A percentile compares a stretch with the other conserved stretches of the same genome.
These are phyloP conservation scores for Solanum rostratum DNA, from an alignment of 257 asterid genomes.

Conservation along the genomic window DNA sequence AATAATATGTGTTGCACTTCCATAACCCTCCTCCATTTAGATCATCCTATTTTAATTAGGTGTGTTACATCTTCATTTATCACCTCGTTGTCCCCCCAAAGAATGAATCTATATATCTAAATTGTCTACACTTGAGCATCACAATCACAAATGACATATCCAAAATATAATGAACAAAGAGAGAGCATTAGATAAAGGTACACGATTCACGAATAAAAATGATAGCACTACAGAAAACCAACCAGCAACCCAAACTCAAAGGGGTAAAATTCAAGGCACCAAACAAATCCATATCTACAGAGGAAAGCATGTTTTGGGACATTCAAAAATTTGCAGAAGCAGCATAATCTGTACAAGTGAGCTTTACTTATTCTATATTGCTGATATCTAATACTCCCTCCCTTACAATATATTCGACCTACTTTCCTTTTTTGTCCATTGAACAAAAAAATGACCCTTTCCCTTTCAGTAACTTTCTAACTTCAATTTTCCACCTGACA, in stretches of 20 bases:
- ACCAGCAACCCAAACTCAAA: not conserved
- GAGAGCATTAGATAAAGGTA: not conserved
- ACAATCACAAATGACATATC: not conserved
- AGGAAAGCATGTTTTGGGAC: not conserved
- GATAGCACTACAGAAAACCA: not conserved
- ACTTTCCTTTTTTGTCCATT: not conserved
- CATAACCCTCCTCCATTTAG: not conserved
- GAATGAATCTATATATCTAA: not conserved
- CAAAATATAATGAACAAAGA: not conserved
- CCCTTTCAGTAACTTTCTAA: not conserved
- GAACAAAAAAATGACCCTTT: not conserved
- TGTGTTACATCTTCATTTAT: not conserved
- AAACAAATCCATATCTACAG: not conserved
- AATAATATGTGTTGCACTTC: not conserved
- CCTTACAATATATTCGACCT: not conserved
- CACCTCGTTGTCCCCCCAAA: not conserved
- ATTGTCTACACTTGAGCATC: not conserved
- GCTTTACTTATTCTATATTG: not conserved
- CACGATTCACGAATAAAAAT: not conserved
- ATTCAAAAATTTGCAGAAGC: not conserved
- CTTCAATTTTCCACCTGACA: not conserved
- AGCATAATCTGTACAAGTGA: not conserved
- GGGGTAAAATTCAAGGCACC: not conserved
- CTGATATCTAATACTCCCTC: not conserved
- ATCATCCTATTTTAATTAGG: not conserved